Base-by-base conservation (phyloP, 1,284 basidiomycete species). In the Fomitopsis pinicola region DNA sequence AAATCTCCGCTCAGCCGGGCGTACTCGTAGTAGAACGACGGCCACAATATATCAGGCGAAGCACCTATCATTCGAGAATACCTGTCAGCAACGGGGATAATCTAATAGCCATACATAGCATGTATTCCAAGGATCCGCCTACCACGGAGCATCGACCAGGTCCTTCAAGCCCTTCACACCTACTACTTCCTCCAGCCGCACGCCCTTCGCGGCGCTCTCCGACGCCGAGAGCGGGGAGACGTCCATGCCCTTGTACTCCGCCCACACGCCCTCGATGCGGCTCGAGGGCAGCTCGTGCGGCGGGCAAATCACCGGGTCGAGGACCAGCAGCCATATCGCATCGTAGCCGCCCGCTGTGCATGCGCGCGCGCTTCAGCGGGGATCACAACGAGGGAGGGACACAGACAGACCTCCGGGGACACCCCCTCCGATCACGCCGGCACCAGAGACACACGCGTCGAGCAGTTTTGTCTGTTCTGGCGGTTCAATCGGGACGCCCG, bases 401-500 rank as follows among this genome's bases (percentile, higher is more conserved):
- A 26, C 17, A 19, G 14, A 26, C 36, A 8, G 68, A 92, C 94
- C 96, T 62, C 97, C 97, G 1, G 97, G 97, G 4, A 99, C 97
- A 36, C 97, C 97, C 42, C 95, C 96, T 9, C 94, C 95, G 38
- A 99, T 81, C 3, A 98, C 88, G 46, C 97, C 97, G 1, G 88
- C 83, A 62, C 89, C 82, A 5, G 84, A 77, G 30, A 90, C 79
- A 66, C 94, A 97, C 7, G 82, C 80, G 71, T 98, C 87, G 54
- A 99, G 82, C n/a, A 99, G 82, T 42, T 80, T 76, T 0, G 94
- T 95, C 77, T 99, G 97, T 73, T 93, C 88, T 7, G 80, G 76
- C 1, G 97, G 97, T 74, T 99, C 97, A 65, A 99, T 96, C 10
- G 93, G 92, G 10, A 96, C 94, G 12, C 80, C 86, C 0, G 92